Evolutionary conservation across 805 yeast genomes (phyloP).

Genomic region (Komagataella phaffii): DNA sequence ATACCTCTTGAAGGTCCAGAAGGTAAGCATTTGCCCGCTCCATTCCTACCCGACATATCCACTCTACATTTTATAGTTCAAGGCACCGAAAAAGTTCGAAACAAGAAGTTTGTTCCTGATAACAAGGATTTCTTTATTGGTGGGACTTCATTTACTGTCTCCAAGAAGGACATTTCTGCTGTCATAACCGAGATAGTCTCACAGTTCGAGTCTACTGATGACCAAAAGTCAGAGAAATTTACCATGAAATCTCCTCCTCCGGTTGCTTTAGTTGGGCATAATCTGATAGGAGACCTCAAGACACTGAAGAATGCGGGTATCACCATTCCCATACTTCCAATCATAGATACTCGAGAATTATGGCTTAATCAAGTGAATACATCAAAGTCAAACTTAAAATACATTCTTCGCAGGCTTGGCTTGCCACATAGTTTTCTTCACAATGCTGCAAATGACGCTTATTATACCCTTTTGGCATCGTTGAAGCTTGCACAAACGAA

Average conservation of each 20-base stretch:
- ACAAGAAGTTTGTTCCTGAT: slow-evolving; percentile 15
- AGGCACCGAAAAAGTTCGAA: slow-evolving; percentile 9
- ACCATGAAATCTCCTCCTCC: slow-evolving; percentile 6
- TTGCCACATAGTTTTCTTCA: slow-evolving; percentile 17
- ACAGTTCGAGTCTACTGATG: slow-evolving; percentile 4
- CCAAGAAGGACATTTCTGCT: slow-evolving; percentile 5
- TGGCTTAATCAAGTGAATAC: slow-evolving; percentile 12
- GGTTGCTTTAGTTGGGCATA: slow-evolving; percentile 16
- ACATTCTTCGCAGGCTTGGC: slow-evolving; percentile 12
- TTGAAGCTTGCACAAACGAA: slow-evolving; percentile 1
- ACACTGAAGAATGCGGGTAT: slow-evolving; percentile 8
- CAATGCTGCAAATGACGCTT: slow-evolving; percentile 19
- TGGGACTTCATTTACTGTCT: slow-evolving; percentile 13
- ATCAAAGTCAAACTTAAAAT: slow-evolving; percentile 8
- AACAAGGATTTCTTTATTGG: slow-evolving; percentile 13
- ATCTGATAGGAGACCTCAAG: slow-evolving; percentile 12
- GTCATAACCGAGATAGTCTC: slow-evolving; percentile 1
- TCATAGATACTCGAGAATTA: slow-evolving; percentile 15
- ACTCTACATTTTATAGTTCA: slow-evolving; percentile 14
- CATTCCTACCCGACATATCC: slow-evolving; percentile 15
- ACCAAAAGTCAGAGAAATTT: slow-evolving; percentile 6
- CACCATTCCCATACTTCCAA: slow-evolving; percentile 8
- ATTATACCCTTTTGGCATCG: slow-evolving; percentile 12
- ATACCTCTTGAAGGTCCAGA: slow-evolving; percentile 11
- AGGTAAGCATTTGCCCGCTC: background rate